These are phyloP conservation scores for Microcos paniculata DNA, from an alignment of 345 rosid genomes.

Conservation along the genomic window DNA sequence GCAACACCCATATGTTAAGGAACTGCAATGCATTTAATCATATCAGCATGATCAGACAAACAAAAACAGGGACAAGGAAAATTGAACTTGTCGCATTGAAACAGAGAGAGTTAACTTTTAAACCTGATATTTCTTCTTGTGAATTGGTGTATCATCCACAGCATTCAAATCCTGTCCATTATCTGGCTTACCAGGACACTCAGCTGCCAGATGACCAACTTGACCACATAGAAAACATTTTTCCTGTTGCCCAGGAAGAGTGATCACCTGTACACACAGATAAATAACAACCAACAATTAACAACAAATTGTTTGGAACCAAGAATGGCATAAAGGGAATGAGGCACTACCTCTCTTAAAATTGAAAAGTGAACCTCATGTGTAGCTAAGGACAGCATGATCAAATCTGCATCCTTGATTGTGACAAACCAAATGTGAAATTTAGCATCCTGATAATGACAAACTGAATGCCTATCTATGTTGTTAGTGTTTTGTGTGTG, in stretches of 20 bases:
- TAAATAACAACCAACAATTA: slow-evolving; percentile 9
- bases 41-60: slow-evolving; percentile 5
- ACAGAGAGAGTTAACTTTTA: slow-evolving; percentile 13
- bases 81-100: neutral
- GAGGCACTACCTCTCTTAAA: slow-evolving; percentile 77
- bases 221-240: slow-evolving; percentile 93
- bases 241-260: slow-evolving; percentile 90
- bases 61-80: neutral
- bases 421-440: slow-evolving; percentile 14
- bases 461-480: slow-evolving; percentile 8
- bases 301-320: neutral
- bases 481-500: neutral
- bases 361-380: slow-evolving; percentile 99
- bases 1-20: slow-evolving; percentile 87
- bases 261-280: slow-evolving; percentile 54
- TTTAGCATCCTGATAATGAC: slow-evolving; percentile 1
- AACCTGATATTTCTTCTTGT: slow-evolving; percentile 99
- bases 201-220: slow-evolving; percentile 95
- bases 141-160: slow-evolving; percentile 66
- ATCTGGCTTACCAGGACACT: slow-evolving; percentile 71
- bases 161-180: slow-evolving; percentile 38
- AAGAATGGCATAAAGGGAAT: slow-evolving; percentile 15
- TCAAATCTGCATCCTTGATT: slow-evolving; percentile 96
- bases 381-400: slow-evolving; percentile 93
- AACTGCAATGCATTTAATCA: slow-evolving; percentile 51